Evolutionary conservation across 108 stramenopile genomes (phyloP).

Genomic region (Skeletonema costatum): DNA sequence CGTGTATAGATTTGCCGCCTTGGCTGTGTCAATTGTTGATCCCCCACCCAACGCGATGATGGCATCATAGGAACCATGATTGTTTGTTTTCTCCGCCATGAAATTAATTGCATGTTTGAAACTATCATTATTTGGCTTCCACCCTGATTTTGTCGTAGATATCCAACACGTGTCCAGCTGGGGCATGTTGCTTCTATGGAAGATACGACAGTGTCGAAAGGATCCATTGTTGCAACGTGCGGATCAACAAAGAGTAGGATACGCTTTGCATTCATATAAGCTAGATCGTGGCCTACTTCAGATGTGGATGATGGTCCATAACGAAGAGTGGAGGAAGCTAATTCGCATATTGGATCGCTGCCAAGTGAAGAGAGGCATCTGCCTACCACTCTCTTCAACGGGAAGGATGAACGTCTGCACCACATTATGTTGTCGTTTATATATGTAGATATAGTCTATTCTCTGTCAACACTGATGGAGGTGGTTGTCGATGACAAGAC

Average conservation of each 20-base stretch:
- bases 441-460: not conserved
- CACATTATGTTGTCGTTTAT: not conserved
- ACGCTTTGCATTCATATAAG: slow-evolving; percentile 28
- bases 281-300: slow-evolving; percentile 54
- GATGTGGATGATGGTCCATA: slow-evolving; percentile 50
- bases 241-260: slow-evolving; percentile 52
- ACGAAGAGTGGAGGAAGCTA: slow-evolving; percentile 53
- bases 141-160: slow-evolving; percentile 52
- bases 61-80: slow-evolving; percentile 42
- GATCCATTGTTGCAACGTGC: slow-evolving; percentile 29
- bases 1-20: slow-evolving; percentile 60
- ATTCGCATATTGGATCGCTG: slow-evolving; percentile 49
- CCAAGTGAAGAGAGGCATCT: not conserved
- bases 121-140: slow-evolving; percentile 54
- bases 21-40: slow-evolving; percentile 68
- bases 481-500: not conserved
- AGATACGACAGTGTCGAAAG: slow-evolving; percentile 37
- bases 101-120: slow-evolving; percentile 55
- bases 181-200: slow-evolving; percentile 38
- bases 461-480: not conserved
- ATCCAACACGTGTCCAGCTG: slow-evolving; percentile 10
- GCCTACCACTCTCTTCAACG: not conserved
- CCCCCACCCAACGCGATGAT: slow-evolving; percentile 73
- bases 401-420: not conserved
- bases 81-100: slow-evolving; percentile 17